Conservation (phyloP, 805 yeast genomes). For the Wickerhamiella parazyma region DNA sequence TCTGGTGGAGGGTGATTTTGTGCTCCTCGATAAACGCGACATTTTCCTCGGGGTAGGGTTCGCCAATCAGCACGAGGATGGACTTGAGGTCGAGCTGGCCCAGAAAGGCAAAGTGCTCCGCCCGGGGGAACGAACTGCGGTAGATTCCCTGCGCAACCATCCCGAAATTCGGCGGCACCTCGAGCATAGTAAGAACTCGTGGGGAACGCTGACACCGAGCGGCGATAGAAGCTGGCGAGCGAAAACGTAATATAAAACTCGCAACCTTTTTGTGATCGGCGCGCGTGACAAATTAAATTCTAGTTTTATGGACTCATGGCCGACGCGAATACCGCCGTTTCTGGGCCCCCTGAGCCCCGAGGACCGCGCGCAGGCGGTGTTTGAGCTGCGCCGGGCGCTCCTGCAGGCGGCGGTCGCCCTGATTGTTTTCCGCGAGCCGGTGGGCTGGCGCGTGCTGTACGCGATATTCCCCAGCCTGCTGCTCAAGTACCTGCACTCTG, state of each 20-base stretch:
- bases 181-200: constrained; percentile 10
- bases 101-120: constrained; percentile 65
- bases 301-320: too few relatives aligned
- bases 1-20: constrained; percentile 60
- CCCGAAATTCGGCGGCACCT: constrained; percentile 76
- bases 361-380: constrained; percentile 8
- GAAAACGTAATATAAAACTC: too few relatives aligned
- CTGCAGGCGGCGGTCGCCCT: constrained; percentile 13
- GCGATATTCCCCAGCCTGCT: constrained; percentile 9
- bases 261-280: too few relatives aligned
- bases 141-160: constrained; percentile 68
- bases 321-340: background rate
- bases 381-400: constrained; percentile 8
- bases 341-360: constrained; percentile 9
- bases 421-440: constrained; percentile 11
- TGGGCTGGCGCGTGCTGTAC: constrained; percentile 9
- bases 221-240: too few relatives aligned
- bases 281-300: too few relatives aligned
- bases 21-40: constrained; percentile 45
- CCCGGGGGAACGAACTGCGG: constrained; percentile 79
- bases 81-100: constrained; percentile 50
- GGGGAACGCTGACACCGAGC: too few relatives aligned
- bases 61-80: constrained; percentile 76
- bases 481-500: constrained; percentile 10
- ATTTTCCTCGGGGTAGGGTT: constrained; percentile 76